Evolutionary conservation across 768 basidiomycete genomes (phyloP).

Genomic region (Psilocybe tampanensis): DNA sequence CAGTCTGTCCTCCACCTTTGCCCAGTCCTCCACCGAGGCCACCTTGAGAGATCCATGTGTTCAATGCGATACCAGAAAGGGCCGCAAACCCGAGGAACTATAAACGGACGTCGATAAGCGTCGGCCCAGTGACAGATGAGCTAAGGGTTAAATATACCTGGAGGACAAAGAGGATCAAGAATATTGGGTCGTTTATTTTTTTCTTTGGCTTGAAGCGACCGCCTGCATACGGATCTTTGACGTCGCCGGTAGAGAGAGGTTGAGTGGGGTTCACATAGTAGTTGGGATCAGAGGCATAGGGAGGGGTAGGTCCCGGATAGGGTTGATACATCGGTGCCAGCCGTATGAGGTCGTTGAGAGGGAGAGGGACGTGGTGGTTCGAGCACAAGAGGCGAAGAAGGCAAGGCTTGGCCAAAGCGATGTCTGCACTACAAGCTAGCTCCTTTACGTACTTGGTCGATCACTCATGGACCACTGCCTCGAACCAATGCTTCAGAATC

Average conservation of each 20-base stretch:
- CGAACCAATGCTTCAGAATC: background rate
- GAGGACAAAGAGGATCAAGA: slow-evolving; percentile 71
- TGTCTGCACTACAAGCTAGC: background rate
- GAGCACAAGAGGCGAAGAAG: background rate
- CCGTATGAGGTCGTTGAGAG: slow-evolving; percentile 3
- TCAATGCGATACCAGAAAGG: slow-evolving; percentile 65
- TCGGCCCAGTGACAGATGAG: background rate
- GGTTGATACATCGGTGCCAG: slow-evolving; percentile 27
- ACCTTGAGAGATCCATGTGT: slow-evolving; percentile 60
- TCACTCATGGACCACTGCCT: background rate
- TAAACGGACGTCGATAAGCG: background rate
- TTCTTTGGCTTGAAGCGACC: slow-evolving; percentile 72
- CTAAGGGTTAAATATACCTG: slow-evolving; percentile 44
- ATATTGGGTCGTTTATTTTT: slow-evolving; percentile 70
- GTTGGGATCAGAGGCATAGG: slow-evolving; percentile 31
- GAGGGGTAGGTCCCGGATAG: slow-evolving; percentile 42
- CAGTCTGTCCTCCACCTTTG: slow-evolving; percentile 55
- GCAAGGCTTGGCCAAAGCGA: background rate
- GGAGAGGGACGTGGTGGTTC: background rate
- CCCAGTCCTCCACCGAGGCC: slow-evolving; percentile 79
- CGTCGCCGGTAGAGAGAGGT: slow-evolving; percentile 28
- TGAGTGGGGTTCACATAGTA: slow-evolving; percentile 29
- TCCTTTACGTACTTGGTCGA: too few relatives aligned
- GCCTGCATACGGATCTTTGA: slow-evolving; percentile 58
- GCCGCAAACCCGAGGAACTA: slow-evolving; percentile 72